Evolutionary conservation across 2,329 filamentous ascomycete species (phyloP), one percentile per base, ranked within the genome.

Genomic region (Teratosphaeria epicoccoides): DNA sequence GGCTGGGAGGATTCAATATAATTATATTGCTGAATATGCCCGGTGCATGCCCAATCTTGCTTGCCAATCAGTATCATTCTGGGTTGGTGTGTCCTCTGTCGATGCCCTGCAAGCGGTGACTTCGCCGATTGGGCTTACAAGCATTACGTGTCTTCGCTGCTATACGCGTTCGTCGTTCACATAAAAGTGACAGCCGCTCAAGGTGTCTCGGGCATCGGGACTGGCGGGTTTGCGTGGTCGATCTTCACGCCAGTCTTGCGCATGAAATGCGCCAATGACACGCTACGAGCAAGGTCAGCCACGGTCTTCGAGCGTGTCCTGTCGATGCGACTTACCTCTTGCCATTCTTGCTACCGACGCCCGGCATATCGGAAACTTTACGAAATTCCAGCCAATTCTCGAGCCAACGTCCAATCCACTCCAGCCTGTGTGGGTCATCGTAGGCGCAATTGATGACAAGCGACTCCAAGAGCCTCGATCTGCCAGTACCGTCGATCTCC

Each of bases 361-460:
- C 57, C 6, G 58, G 29, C 22, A 66, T 25, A 20, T 59, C 51
- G 3, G 56, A 59, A 6, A 51, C 54, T 49, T 62, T 51, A 43
- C 58, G 44, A 46, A 68, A 75, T 1, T 62, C 62, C 48, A 68
- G 46, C 40, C 55, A 70, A 6, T 56, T 48, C n/a, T 58, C 60
- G 26, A 75, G 52, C 57, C 69, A 73, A 2, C 63, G 58, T 0
- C 49, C 55, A 0, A 69, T 58, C 66, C 69, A 70, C 7, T 63
- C 58, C 24, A 64, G 49, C 22, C 64, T 62, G 23, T 63, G 61
- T 3, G 59, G 55, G 46, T 63, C 64, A 6, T 63, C 62, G 47
- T 70, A 68, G 17, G 67, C 62, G 4, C 69, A 55, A 29, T 65
- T 63, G 37, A 69, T 54, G 23, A 71, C 53, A 20, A 75, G 58